Percentiles rank a stretch among this genome's conserved stretches.
Evolutionary conservation across 176 grass and related monocot species (phyloP).

Genomic region (Tillandsia fasciculata): DNA sequence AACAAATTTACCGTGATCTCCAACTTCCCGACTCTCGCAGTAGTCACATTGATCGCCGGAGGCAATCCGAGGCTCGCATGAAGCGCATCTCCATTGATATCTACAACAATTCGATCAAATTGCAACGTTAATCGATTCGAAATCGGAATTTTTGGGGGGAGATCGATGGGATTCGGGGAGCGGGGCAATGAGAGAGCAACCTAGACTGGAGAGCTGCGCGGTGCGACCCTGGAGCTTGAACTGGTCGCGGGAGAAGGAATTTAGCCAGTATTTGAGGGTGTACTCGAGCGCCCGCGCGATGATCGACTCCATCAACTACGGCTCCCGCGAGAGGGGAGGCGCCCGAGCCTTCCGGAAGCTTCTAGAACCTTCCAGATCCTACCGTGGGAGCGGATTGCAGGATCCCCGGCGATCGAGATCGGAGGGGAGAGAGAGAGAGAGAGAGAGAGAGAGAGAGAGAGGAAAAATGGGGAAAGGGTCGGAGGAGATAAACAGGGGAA

Average conservation of each 20-base stretch:
- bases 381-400: neutral
- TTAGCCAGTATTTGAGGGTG: constrained; percentile 99
- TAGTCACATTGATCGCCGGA: constrained; percentile 61
- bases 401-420: constrained; percentile 1
- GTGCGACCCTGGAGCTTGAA: constrained; percentile 99
- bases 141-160: neutral
- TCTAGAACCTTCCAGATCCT: constrained; percentile 30
- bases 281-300: constrained; percentile 98
- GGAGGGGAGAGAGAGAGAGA: constrained; percentile 3
- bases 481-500: neutral
- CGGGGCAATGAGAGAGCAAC: constrained; percentile 23
- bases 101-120: constrained; percentile 27
- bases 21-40: constrained; percentile 77
- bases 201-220: constrained; percentile 87
- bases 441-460: neutral
- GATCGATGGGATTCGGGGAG: neutral
- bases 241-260: constrained; percentile 98
- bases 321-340: constrained; percentile 2
- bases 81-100: constrained; percentile 94
- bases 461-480: constrained; percentile 4
- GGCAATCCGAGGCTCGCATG: constrained; percentile 88
- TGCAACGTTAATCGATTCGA: neutral
- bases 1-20: constrained; percentile 75
- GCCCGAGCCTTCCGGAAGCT: neutral
- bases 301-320: constrained; percentile 77